Base-by-base conservation (phyloP, 345 rosid genomes). In the Acer campestre region DNA sequence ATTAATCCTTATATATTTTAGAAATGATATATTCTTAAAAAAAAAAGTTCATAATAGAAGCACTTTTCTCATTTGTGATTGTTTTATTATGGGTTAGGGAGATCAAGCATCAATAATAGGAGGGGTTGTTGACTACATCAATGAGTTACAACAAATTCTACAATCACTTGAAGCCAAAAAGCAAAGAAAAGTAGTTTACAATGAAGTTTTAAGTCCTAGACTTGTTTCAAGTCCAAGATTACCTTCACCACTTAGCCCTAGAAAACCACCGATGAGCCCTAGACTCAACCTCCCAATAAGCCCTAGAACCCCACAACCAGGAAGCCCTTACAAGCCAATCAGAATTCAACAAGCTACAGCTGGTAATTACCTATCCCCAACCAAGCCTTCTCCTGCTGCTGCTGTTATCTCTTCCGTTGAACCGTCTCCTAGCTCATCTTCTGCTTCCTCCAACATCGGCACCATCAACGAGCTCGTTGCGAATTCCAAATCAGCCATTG, bases 51-150 rank as follows among this genome's bases (percentile, higher is more conserved):
- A 42, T 42, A 7, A 42, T 42, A 42, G 46, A 42, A 42, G 46
- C 46, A 42, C 46, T 42, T 42, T 42, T 9, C 10, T 42, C 6
- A 35, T 13, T 13, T 49, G 16, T 49, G 40, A 9, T 73, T 73
- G n/a, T 44, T 23, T 55, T 65, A 35, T 35, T 40, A 42, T 58
- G 46, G 59, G 0, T 22, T 27, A 97, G 98, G 98, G 98, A 74
- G 99, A 97, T 80, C 99, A 94, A 90, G 99, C 99, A 76, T 97
- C 99, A 20, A 94, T 94, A 46, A 97, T 97, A 44, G 98, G 97
- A 58, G 99, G 99, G 6, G 99, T 97, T 9, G 97, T 94, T 75
- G 97, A 97, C 77, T 97, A 94, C 88, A 93, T 97, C 79, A 91
- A 86, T 27, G 99, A 97, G 84, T 82, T 97, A 81, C 98, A 94